Percentiles rank a stretch among this genome's conserved stretches.
These are phyloP conservation scores for Trichophyton verrucosum DNA, from an alignment of 2,329 filamentous ascomycete species.

Conservation along the genomic window DNA sequence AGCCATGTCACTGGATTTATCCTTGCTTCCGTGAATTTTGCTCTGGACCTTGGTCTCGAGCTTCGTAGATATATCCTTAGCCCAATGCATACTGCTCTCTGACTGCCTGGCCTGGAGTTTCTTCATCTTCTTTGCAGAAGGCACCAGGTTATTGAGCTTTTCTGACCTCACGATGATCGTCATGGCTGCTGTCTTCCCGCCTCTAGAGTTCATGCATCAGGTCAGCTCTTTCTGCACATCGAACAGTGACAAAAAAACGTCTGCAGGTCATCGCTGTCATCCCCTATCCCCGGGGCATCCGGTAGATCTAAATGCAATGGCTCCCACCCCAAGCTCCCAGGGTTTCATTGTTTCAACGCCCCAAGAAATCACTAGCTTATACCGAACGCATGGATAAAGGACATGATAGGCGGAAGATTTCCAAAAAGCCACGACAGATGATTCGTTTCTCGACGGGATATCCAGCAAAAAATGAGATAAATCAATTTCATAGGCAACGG, in stretches of 20 bases:
- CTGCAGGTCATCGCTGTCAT: background rate
- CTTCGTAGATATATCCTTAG: background rate
- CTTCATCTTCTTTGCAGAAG: constrained; percentile 1
- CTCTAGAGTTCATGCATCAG: background rate
- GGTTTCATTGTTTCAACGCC: constrained; percentile 1
- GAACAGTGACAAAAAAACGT: background rate
- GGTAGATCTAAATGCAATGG: background rate
- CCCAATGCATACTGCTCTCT: background rate
- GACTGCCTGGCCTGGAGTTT: background rate
- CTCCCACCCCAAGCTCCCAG: background rate
- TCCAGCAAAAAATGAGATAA: background rate
- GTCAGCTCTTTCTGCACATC: background rate
- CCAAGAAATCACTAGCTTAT: background rate
- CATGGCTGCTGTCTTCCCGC: background rate
- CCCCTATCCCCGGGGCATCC: background rate
- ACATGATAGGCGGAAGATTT: background rate
- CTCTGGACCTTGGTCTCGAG: background rate
- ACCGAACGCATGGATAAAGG: background rate
- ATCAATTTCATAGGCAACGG: background rate
- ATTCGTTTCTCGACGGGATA: background rate
- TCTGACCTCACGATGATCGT: constrained; percentile 1
- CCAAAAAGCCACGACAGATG: background rate
- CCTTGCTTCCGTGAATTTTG: background rate
- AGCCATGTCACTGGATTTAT: background rate
- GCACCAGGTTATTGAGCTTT: background rate